A percentile compares a stretch with the other conserved stretches of the same genome.
phyloP scores from a whole-genome alignment of 768 basidiomycete genomes.

The Megacollybia marginata region DNA sequence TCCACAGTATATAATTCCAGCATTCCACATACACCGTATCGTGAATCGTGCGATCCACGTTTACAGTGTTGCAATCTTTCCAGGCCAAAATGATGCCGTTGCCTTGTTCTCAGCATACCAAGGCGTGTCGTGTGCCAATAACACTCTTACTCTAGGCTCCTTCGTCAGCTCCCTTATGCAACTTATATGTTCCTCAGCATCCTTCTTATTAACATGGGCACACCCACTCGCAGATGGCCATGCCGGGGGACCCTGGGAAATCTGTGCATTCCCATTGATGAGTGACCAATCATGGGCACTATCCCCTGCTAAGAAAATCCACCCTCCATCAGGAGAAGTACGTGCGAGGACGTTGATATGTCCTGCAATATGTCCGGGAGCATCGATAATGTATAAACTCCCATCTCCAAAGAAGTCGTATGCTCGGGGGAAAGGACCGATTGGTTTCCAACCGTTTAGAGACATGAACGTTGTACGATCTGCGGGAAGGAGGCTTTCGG shows the following conservation, averaged over 20 bases:
- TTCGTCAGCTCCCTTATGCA: conserved; percentile 30
- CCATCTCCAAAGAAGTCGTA: conserved; percentile 52
- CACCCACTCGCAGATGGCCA: conserved; percentile 22
- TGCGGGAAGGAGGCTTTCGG: conserved; percentile 25
- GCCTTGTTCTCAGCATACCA: conserved; percentile 44
- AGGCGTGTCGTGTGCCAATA: conserved; percentile 46
- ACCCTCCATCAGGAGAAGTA: conserved; percentile 42
- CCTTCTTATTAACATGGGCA: conserved; percentile 34
- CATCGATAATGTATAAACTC: conserved; percentile 48
- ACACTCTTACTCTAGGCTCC: conserved; percentile 32
- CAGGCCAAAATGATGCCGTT: conserved; percentile 35
- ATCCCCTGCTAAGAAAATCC: conserved; percentile 50
- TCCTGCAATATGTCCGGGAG: conserved; percentile 48
- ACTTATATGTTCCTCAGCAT: conserved; percentile 33
- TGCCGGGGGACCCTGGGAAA: conserved; percentile 25
- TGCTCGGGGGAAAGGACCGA: conserved; percentile 45
- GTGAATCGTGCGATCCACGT: no score
- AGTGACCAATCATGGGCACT: conserved; percentile 48
- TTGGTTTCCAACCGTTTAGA: conserved; percentile 23
- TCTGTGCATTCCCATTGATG: conserved; percentile 34
- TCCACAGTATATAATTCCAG: no score
- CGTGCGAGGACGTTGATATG: conserved; percentile 49
- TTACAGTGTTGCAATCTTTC: conserved; percentile 15
- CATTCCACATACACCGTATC: background rate
- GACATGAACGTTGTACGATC: conserved; percentile 30